Conservation (phyloP, 2,329 filamentous ascomycete genomes). For the Penicillium sp. region DNA sequence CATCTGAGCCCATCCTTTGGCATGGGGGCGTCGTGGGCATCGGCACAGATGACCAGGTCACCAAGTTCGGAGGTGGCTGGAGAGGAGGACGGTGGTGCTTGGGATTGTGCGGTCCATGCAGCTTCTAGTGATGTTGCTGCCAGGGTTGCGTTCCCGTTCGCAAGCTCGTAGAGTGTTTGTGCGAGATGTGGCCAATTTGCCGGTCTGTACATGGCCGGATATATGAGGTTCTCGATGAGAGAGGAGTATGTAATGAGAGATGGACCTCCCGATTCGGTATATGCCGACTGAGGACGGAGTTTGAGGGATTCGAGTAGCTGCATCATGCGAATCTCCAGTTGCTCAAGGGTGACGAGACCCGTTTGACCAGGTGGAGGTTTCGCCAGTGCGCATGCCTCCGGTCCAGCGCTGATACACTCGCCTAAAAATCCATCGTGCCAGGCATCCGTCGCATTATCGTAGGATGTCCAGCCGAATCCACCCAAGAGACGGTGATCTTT, state of each 20-base stretch:
- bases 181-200: slow-evolving; percentile 6
- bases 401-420: slow-evolving; percentile 13
- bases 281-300: slow-evolving; percentile 10
- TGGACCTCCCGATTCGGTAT: slow-evolving; percentile 9
- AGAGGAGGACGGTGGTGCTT: not conserved
- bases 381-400: slow-evolving; percentile 12
- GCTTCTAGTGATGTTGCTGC: slow-evolving; percentile 8
- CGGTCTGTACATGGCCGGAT: slow-evolving; percentile 11
- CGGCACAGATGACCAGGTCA: slow-evolving; percentile 11
- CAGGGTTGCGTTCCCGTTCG: slow-evolving; percentile 10
- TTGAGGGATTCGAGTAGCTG: slow-evolving; percentile 6
- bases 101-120: slow-evolving; percentile 7
- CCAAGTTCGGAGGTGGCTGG: slow-evolving; percentile 5
- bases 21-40: slow-evolving; percentile 11
- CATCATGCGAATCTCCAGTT: slow-evolving; percentile 9
- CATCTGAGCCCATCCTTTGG: slow-evolving; percentile 10
- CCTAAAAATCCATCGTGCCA: slow-evolving; percentile 14
- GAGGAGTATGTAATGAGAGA: slow-evolving; percentile 13
- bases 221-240: slow-evolving; percentile 7
- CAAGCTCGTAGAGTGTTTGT: slow-evolving; percentile 12
- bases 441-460: slow-evolving; percentile 13
- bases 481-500: slow-evolving; percentile 10
- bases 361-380: not conserved
- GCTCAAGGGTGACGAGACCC: slow-evolving; percentile 3
- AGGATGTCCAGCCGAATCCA: slow-evolving; percentile 14